These are phyloP conservation scores for Syzygium aqueum DNA, from an alignment of 345 rosid genomes.

Conservation along the genomic window DNA sequence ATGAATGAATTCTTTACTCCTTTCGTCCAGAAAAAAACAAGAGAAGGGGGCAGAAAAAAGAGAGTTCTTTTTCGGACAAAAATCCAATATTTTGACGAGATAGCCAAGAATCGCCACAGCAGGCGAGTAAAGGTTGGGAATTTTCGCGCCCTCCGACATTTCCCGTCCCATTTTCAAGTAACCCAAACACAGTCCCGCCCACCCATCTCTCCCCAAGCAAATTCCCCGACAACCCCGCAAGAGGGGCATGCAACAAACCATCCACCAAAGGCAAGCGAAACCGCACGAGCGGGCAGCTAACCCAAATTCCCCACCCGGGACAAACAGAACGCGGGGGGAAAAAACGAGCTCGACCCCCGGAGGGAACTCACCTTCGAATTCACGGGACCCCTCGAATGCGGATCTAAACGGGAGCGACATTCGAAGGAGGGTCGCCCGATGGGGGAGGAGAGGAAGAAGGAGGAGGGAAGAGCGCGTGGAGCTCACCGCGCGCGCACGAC, in stretches of 20 bases:
- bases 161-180: neutral
- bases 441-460: neutral
- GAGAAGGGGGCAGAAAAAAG: neutral
- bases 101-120: neutral
- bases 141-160: neutral
- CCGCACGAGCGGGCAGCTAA: neutral
- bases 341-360: neutral
- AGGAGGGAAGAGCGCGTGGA: neutral
- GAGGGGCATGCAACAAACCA: neutral
- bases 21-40: neutral
- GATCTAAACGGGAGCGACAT: constrained; percentile 1
- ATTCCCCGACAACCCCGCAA: neutral
- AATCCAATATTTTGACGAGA: neutral
- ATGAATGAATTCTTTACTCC: neutral
- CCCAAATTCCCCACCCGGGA: neutral
- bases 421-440: neutral
- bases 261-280: neutral
- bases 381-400: neutral
- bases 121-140: neutral
- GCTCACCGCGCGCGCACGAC: neutral
- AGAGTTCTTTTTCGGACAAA: neutral
- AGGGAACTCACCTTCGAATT: constrained; percentile 1
- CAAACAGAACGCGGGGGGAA: neutral
- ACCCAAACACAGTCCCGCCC: neutral
- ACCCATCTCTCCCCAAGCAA: neutral